These are phyloP conservation scores for Scleroderma citrinum DNA, from an alignment of 768 basidiomycete species.

Conservation along the genomic window DNA sequence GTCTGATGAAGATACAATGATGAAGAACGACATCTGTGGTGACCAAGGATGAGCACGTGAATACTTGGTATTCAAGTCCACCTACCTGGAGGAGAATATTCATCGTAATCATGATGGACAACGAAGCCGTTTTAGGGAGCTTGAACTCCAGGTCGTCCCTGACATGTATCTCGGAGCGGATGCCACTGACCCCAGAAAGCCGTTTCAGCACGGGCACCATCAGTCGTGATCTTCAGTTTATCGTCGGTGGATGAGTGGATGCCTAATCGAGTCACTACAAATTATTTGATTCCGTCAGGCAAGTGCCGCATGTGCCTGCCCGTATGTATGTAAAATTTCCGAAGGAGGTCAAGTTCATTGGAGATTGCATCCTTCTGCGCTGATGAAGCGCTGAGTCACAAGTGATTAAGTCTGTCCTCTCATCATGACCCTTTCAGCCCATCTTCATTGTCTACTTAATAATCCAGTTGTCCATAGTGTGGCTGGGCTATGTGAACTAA, in stretches of 20 bases:
- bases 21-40: conserved; percentile 59
- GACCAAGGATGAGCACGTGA: background rate
- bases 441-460: too few species aligned
- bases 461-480: too few species aligned
- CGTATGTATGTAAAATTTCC: too few species aligned
- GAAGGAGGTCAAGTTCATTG: background rate
- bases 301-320: too few species aligned
- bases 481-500: too few species aligned
- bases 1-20: conserved; percentile 62
- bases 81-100: conserved; percentile 44
- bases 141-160: conserved; percentile 34
- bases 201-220: too few species aligned
- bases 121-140: conserved; percentile 41
- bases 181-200: background rate
- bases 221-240: background rate
- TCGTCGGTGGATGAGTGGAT: too few species aligned
- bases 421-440: too few species aligned
- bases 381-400: background rate
- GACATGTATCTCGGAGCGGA: background rate
- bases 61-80: background rate
- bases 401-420: too few species aligned
- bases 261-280: too few species aligned
- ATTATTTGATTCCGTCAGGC: too few species aligned
- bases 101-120: conserved; percentile 39
- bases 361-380: background rate